Evolutionary conservation across 441 rosid genomes (phyloP).

Genomic region (Kokia cookei): DNA sequence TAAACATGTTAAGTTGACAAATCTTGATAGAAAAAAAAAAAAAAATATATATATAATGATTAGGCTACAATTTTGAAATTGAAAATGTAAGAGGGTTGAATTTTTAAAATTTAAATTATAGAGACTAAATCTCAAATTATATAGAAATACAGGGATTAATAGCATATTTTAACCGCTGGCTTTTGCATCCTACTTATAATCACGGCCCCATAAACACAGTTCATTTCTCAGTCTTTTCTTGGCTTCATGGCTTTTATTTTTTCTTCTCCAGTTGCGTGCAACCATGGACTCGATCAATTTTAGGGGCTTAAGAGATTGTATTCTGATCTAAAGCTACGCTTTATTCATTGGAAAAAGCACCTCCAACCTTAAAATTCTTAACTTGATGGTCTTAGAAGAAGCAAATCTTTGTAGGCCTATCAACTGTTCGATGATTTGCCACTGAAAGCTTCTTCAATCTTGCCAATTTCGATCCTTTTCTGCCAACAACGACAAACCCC

Average conservation of each 20-base stretch:
- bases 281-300: not conserved
- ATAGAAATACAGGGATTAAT: too few species aligned
- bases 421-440: conserved; percentile 48
- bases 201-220: not conserved
- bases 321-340: not conserved
- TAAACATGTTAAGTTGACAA: too few species aligned
- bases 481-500: not conserved
- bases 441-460: conserved; percentile 8
- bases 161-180: not conserved
- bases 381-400: not conserved
- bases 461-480: not conserved
- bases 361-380: not conserved
- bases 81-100: too few species aligned
- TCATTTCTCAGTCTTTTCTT: not conserved
- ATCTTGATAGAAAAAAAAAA: too few species aligned
- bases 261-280: not conserved
- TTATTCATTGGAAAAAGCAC: not conserved
- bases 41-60: too few species aligned
- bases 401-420: conserved; percentile 17
- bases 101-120: too few species aligned
- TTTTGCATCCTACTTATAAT: not conserved
- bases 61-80: too few species aligned
- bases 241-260: not conserved
- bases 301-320: not conserved
- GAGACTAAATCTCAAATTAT: too few species aligned